These are phyloP conservation scores for Venturia aucupariae DNA, from an alignment of 2,329 filamentous ascomycete genomes.

Conservation along the genomic window DNA sequence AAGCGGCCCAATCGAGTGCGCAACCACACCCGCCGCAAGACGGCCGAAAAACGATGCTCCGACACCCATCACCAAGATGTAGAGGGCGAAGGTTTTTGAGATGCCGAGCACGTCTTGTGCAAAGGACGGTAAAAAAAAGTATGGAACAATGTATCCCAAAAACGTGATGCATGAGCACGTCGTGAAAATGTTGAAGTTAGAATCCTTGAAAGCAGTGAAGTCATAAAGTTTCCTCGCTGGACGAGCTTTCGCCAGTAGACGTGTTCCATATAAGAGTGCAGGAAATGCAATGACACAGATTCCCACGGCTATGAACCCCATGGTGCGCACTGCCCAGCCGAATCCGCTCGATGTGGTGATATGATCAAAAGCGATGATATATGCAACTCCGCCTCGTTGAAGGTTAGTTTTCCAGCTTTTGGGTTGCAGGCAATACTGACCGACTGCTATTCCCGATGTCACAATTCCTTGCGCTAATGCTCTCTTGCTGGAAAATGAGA, in stretches of 20 bases:
- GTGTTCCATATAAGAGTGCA: constrained; percentile 26
- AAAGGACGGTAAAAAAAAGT: constrained; percentile 30
- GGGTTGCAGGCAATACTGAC: constrained; percentile 17
- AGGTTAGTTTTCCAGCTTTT: constrained; percentile 15
- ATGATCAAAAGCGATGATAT: constrained; percentile 29
- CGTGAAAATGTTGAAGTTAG: constrained; percentile 27
- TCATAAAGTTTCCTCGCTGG: constrained; percentile 28
- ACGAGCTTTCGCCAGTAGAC: constrained; percentile 22
- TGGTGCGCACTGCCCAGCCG: constrained; percentile 27
- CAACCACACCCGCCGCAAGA: constrained; percentile 23
- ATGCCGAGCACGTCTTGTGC: constrained; percentile 24
- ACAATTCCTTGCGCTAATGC: constrained; percentile 28
- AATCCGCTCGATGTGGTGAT: constrained; percentile 24
- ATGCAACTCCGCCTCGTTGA: constrained; percentile 25
- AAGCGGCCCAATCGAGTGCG: constrained; percentile 26
- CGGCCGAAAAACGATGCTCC: constrained; percentile 29
- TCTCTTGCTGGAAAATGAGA: constrained; percentile 28
- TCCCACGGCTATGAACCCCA: constrained; percentile 19
- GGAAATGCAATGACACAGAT: constrained; percentile 26
- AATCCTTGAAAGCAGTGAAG: constrained; percentile 25
- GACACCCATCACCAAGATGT: constrained; percentile 23
- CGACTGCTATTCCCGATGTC: constrained; percentile 31
- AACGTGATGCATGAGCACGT: constrained; percentile 27
- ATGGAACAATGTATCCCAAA: constrained; percentile 29
- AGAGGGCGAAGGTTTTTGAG: constrained; percentile 21